These are phyloP conservation scores for Abrus precatorius DNA, from an alignment of 306 rosid genomes.

Conservation along the genomic window DNA sequence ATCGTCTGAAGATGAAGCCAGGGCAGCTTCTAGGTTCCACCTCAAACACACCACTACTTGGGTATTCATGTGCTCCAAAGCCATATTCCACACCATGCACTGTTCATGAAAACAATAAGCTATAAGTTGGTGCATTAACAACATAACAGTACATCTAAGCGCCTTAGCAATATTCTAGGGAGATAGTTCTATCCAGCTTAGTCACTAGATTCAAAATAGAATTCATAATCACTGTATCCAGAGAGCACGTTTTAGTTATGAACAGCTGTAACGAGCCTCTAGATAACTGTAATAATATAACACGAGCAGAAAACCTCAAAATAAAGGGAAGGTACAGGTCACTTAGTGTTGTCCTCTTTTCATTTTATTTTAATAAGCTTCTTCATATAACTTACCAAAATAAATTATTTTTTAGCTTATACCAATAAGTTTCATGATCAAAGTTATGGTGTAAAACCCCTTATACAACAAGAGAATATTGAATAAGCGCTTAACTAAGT, in stretches of 20 bases:
- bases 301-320: background rate
- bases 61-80: slow-evolving; percentile 92
- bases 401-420: no score
- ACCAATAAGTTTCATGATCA: no score
- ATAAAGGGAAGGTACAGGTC: slow-evolving; percentile 2
- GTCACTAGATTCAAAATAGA: slow-evolving; percentile 28
- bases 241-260: background rate
- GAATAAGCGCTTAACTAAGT: no score
- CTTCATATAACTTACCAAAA: no score
- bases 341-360: background rate
- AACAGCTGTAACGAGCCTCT: slow-evolving; percentile 7
- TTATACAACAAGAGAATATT: no score
- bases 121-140: slow-evolving; percentile 42
- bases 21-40: slow-evolving; percentile 97
- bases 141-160: slow-evolving; percentile 26
- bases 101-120: slow-evolving; percentile 56
- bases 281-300: slow-evolving; percentile 19
- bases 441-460: no score
- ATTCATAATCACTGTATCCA: slow-evolving; percentile 18
- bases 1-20: slow-evolving; percentile 89
- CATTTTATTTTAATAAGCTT: no score
- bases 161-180: slow-evolving; percentile 22
- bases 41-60: slow-evolving; percentile 94
- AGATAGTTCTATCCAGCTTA: slow-evolving; percentile 15
- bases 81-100: slow-evolving; percentile 91